Evolutionary conservation across 306 rosid genomes (phyloP).

Genomic region (Carpinus viminea): DNA sequence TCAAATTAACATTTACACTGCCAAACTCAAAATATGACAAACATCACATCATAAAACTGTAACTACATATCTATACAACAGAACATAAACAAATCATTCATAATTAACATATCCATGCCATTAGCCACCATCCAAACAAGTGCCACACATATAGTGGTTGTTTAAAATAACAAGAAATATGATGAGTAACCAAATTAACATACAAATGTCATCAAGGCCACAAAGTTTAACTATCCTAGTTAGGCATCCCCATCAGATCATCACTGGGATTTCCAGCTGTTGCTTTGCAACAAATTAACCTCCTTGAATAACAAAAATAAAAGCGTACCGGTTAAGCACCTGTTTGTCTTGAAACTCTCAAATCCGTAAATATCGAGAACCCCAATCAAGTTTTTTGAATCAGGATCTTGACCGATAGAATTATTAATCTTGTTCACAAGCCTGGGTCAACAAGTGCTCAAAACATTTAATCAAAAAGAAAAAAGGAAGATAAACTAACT

Average conservation of each 20-base stretch:
- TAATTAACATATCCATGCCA: background rate
- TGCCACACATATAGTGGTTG: background rate
- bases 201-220: constrained; percentile 18
- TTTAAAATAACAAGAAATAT: background rate
- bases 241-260: constrained; percentile 20
- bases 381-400: constrained; percentile 78
- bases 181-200: background rate
- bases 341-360: constrained; percentile 99
- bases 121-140: background rate
- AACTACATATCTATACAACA: background rate
- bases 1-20: constrained; percentile 4
- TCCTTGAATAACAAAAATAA: constrained; percentile 45
- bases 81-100: background rate
- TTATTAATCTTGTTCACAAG: constrained; percentile 84
- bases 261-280: constrained; percentile 19
- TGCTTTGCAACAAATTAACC: constrained; percentile 32
- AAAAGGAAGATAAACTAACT: background rate
- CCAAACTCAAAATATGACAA: constrained; percentile 13
- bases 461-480: constrained; percentile 23
- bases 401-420: constrained; percentile 92
- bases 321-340: constrained; percentile 80
- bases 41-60: background rate
- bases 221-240: background rate
- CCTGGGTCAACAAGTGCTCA: constrained; percentile 50
- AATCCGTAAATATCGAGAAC: constrained; percentile 98